Conservation (phyloP, 352 stramenopile genomes). For the Phytophthora ramorum region DNA sequence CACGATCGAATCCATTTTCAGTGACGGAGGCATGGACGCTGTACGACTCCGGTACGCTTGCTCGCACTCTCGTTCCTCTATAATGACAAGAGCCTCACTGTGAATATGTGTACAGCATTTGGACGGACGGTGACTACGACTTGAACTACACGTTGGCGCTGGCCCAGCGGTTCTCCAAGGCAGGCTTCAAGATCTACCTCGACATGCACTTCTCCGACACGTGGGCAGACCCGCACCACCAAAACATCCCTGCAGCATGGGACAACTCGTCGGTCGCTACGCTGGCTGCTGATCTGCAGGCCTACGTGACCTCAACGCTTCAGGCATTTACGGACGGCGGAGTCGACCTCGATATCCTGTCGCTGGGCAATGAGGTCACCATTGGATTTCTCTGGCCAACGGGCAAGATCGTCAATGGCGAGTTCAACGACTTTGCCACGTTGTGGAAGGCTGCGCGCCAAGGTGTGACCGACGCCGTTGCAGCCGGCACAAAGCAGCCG, state of each 20-base stretch:
- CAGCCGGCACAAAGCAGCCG: constrained; percentile 28
- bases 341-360: constrained; percentile 38
- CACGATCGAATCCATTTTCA: constrained; percentile 43
- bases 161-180: constrained; percentile 38
- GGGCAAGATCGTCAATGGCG: constrained; percentile 28
- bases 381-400: constrained; percentile 38
- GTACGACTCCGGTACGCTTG: constrained; percentile 36
- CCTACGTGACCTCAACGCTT: constrained; percentile 42
- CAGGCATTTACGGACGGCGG: constrained; percentile 38
- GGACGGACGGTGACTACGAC: constrained; percentile 38
- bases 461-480: constrained; percentile 38
- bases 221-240: constrained; percentile 38
- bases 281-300: constrained; percentile 25
- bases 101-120: constrained; percentile 25
- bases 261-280: constrained; percentile 30
- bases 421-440: constrained; percentile 41
- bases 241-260: constrained; percentile 34
- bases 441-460: constrained; percentile 40
- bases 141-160: constrained; percentile 36
- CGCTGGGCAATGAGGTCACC: constrained; percentile 46
- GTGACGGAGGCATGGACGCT: constrained; percentile 37
- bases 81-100: background rate
- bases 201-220: constrained; percentile 53
- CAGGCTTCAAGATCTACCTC: constrained; percentile 46
- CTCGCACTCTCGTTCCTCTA: background rate